Evolutionary conservation across 202 grass and related monocot genomes (phyloP), one percentile per base, ranked within the genome.

Genomic region (Schoenoplectus triqueter): DNA sequence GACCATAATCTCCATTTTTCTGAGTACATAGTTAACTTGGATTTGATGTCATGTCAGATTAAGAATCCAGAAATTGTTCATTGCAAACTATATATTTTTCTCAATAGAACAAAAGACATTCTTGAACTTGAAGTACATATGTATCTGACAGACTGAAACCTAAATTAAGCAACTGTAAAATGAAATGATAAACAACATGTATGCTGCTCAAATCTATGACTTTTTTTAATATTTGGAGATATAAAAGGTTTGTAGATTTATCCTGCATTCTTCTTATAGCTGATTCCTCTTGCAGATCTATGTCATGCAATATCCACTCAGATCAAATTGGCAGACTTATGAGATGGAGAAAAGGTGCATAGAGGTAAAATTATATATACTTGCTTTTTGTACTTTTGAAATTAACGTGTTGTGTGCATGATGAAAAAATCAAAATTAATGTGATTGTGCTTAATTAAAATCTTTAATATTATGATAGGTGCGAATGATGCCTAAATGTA

Each of bases 231-330:
- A 20, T 19, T 40, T n/a, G 73, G 73, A 55, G 74, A 60, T 41
- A 78, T 9, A 52, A 52, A 10, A 9, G 10, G 44, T 61, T 60
- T 41, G 54, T 52, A 15, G 6, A 55, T 78, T 85, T 40, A 66
- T 69, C 80, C 42, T 71, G 45, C 21, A 52, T 17, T 69, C 39
- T 75, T 69, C 71, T 70, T 57, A 76, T 19, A 66, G 72, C 84
- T 87, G 83, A 65, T 86, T 78, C 81, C 22, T 88, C 15, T 73
- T 83, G 49, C 92, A 98, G 95, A 86, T 98, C 51, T 98, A 92
- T 71, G n/a, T 98, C 22, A 88, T 98, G 92, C 95, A 98, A 82
- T 98, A 92, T 81, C 91, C 91, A 11, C 90, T 95, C 71, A 93
- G 92, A 83, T 89, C 92, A 41, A 95, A 86, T 82, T 98, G 95